Percentiles rank a stretch among this genome's conserved stretches.
Conservation (phyloP, 2,329 filamentous ascomycete species). For the Calonectria pseudoturangicola region DNA sequence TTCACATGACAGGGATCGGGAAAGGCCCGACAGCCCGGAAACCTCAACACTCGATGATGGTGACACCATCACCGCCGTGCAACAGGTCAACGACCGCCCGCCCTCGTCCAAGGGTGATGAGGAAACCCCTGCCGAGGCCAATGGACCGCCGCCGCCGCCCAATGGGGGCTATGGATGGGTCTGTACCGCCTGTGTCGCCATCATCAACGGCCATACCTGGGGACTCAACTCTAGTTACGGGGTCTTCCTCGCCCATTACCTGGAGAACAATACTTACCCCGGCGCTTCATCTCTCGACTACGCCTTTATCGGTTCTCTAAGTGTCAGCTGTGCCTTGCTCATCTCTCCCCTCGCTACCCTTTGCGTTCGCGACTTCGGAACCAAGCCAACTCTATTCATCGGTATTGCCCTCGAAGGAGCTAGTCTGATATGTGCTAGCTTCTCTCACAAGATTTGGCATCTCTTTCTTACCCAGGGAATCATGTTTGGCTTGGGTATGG, state of each 20-base stretch:
- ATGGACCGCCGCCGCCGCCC: slow-evolving; percentile 64
- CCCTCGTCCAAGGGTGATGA: slow-evolving; percentile 40
- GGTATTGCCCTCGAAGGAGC: slow-evolving; percentile 79
- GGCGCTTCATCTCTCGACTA: slow-evolving; percentile 79
- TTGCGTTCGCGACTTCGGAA: slow-evolving; percentile 77
- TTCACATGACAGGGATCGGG: slow-evolving; percentile 35
- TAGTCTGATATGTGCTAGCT: slow-evolving; percentile 82
- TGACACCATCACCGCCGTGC: slow-evolving; percentile 46
- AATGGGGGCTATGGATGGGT: slow-evolving; percentile 76
- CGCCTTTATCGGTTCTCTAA: slow-evolving; percentile 80
- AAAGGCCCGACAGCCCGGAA: slow-evolving; percentile 43
- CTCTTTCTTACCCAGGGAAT: slow-evolving; percentile 85
- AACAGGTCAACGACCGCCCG: slow-evolving; percentile 32
- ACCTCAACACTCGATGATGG: slow-evolving; percentile 49
- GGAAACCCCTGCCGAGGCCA: slow-evolving; percentile 37
- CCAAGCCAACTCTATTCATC: slow-evolving; percentile 76
- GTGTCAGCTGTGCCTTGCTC: slow-evolving; percentile 71
- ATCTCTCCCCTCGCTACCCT: slow-evolving; percentile 81
- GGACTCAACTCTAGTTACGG: slow-evolving; percentile 75
- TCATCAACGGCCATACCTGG: slow-evolving; percentile 84
- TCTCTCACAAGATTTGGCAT: slow-evolving; percentile 82
- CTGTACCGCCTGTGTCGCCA: slow-evolving; percentile 60
- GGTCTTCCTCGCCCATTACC: slow-evolving; percentile 75
- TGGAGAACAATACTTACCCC: slow-evolving; percentile 75
- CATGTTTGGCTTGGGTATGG: slow-evolving; percentile 86